Conservation (phyloP, 169 alveolate species). For the Blepharisma undulans region DNA sequence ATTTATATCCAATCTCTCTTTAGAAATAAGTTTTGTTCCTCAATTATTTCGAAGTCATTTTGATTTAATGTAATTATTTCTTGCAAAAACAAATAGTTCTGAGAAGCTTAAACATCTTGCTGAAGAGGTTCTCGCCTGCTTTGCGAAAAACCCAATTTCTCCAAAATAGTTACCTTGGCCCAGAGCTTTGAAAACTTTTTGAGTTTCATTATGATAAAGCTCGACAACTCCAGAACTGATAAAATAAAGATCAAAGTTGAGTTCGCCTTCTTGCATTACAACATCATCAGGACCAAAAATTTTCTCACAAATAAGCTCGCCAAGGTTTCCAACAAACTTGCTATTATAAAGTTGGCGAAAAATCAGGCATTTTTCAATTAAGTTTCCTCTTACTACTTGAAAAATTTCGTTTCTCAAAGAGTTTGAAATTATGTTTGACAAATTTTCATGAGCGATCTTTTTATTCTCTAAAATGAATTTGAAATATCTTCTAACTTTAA, state of each 20-base stretch:
- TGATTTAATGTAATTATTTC: not conserved
- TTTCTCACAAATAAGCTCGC: conserved; percentile 37
- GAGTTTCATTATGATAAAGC: conserved; percentile 45
- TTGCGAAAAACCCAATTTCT: conserved; percentile 68
- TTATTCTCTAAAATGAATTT: conserved; percentile 47
- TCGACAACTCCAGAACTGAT: conserved; percentile 40
- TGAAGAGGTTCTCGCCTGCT: conserved; percentile 56
- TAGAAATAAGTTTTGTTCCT: not conserved
- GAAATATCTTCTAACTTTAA: conserved; percentile 71
- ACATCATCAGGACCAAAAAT: conserved; percentile 63
- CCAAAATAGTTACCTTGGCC: conserved; percentile 68
- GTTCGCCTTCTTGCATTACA: conserved; percentile 45
- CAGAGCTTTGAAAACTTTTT: conserved; percentile 58
- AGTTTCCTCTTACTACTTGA: conserved; percentile 42
- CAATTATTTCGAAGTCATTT: not conserved
- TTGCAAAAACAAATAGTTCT: not conserved
- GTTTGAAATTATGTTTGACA: conserved; percentile 49
- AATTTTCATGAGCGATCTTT: conserved; percentile 45
- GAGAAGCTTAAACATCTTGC: conserved; percentile 49
- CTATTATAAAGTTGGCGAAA: conserved; percentile 41
- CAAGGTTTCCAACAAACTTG: conserved; percentile 32
- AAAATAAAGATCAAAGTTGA: conserved; percentile 33
- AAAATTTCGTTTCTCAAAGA: conserved; percentile 54
- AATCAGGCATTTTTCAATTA: conserved; percentile 41
- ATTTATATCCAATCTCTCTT: not conserved